Evolutionary conservation across 2,329 filamentous ascomycete genomes (phyloP).

Genomic region (Alternaria rosae): DNA sequence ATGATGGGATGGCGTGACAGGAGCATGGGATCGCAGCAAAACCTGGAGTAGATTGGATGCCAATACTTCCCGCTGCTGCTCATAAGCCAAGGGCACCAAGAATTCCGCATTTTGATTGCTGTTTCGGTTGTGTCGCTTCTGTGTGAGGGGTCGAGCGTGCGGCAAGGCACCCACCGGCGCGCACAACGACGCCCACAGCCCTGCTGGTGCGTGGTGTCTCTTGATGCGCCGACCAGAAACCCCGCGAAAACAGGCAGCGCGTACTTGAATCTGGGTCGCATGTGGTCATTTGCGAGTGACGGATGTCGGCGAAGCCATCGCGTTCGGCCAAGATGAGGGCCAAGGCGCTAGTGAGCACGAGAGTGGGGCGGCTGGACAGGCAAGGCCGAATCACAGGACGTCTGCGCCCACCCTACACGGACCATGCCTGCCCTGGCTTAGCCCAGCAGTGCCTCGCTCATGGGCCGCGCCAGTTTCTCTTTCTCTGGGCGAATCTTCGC

Average conservation of each 20-base stretch:
- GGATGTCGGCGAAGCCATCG: neutral
- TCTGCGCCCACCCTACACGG: neutral
- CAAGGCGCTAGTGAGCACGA: conserved; percentile 3
- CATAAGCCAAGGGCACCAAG: conserved; percentile 8
- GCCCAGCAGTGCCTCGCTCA: neutral
- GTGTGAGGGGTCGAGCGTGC: neutral
- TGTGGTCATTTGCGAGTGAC: conserved; percentile 2
- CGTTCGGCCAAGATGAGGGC: conserved; percentile 1
- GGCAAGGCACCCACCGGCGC: neutral
- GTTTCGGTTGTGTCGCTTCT: conserved; percentile 6
- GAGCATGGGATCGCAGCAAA: neutral
- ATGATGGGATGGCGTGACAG: neutral
- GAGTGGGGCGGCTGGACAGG: neutral
- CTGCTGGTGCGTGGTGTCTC: neutral
- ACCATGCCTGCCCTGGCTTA: neutral
- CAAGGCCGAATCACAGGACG: neutral
- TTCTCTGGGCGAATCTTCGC: conserved; percentile 13
- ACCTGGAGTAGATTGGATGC: conserved; percentile 3
- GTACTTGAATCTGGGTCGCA: neutral
- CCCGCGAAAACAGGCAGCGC: neutral
- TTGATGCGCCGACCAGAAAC: neutral
- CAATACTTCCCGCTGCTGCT: conserved; percentile 5
- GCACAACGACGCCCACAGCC: neutral
- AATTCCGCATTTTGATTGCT: conserved; percentile 4
- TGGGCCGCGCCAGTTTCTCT: conserved; percentile 2